phyloP scores from a whole-genome alignment of 176 grass and related monocot genomes.

The Phoenix roebelenii region DNA sequence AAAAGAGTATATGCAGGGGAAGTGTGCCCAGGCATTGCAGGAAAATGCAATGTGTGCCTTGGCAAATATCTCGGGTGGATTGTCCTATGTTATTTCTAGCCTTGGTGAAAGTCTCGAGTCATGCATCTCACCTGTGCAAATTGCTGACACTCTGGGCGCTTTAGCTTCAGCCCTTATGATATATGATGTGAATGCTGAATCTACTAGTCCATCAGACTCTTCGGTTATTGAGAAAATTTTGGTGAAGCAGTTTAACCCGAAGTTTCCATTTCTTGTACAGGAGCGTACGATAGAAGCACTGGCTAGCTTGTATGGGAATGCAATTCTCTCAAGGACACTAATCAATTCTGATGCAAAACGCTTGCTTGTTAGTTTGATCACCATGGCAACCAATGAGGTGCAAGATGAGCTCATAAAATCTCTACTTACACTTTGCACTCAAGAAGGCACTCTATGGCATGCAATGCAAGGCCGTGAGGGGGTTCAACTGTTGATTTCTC shows the following conservation, averaged over 20 bases:
- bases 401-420: slow-evolving; percentile 90
- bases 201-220: slow-evolving; percentile 70
- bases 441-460: slow-evolving; percentile 86
- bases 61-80: slow-evolving; percentile 97
- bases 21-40: slow-evolving; percentile 97
- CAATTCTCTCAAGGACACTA: slow-evolving; percentile 73
- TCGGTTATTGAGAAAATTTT: slow-evolving; percentile 78
- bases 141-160: slow-evolving; percentile 94
- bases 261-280: slow-evolving; percentile 79
- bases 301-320: slow-evolving; percentile 95
- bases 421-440: slow-evolving; percentile 77
- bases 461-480: slow-evolving; percentile 97
- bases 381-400: slow-evolving; percentile 80
- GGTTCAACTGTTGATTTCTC: slow-evolving; percentile 93
- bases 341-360: slow-evolving; percentile 84
- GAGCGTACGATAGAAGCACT: slow-evolving; percentile 98
- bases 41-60: slow-evolving; percentile 99
- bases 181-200: slow-evolving; percentile 92
- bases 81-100: slow-evolving; percentile 97
- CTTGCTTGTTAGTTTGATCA: slow-evolving; percentile 91
- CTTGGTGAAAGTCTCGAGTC: slow-evolving; percentile 96
- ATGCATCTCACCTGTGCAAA: slow-evolving; percentile 86
- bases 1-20: slow-evolving; percentile 99
- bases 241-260: slow-evolving; percentile 84
- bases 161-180: slow-evolving; percentile 99